These are phyloP conservation scores for Ophiostoma tasmaniense DNA, from an alignment of 2,329 filamentous ascomycete species.

Conservation along the genomic window DNA sequence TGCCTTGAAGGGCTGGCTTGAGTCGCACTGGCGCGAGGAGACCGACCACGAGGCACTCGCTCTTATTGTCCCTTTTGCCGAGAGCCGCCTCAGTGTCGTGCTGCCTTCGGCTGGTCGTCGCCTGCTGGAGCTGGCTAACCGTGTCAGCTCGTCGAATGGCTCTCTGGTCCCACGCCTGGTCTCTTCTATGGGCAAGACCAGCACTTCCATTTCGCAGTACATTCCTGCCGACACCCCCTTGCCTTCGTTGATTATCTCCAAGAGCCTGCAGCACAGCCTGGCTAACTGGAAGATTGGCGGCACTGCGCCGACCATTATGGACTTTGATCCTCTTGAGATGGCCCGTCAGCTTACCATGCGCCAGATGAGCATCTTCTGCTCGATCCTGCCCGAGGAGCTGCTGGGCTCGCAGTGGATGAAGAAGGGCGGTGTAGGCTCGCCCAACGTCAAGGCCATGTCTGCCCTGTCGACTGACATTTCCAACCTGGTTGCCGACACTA, in stretches of 20 bases:
- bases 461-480: conserved; percentile 85
- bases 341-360: conserved; percentile 89
- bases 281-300: conserved; percentile 63
- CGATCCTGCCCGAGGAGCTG: conserved; percentile 85
- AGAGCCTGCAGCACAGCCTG: conserved; percentile 65
- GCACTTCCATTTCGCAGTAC: conserved; percentile 62
- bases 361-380: conserved; percentile 84
- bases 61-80: conserved; percentile 72
- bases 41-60: conserved; percentile 68
- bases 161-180: conserved; percentile 74
- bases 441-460: conserved; percentile 92
- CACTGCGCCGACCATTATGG: conserved; percentile 64
- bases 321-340: conserved; percentile 85
- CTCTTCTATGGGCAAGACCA: conserved; percentile 83
- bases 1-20: conserved; percentile 93
- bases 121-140: conserved; percentile 69
- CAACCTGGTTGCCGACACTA: conserved; percentile 86
- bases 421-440: conserved; percentile 66
- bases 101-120: conserved; percentile 72
- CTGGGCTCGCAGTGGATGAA: conserved; percentile 92
- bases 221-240: conserved; percentile 62
- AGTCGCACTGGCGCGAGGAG: conserved; percentile 86
- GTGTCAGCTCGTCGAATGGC: conserved; percentile 62
- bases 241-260: conserved; percentile 61
- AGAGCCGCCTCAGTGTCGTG: conserved; percentile 56